Base-by-base conservation (phyloP, 2,329 filamentous ascomycete species). In the Pseudocercospora ulei region DNA sequence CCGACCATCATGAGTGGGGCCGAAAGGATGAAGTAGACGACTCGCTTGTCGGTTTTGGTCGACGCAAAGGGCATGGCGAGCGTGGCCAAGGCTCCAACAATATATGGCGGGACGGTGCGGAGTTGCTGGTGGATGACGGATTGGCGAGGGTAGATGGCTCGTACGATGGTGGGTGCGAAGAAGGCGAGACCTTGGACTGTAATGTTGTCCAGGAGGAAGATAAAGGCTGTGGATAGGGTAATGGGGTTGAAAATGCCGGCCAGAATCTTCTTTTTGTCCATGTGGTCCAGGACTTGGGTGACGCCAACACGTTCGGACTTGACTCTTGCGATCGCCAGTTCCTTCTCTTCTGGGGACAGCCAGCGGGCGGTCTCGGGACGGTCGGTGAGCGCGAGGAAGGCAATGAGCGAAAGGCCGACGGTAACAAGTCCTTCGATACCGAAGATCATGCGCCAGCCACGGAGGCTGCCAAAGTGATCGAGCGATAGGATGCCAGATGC, bases 161-260 rank as follows among this genome's bases (percentile, higher is more conserved):
- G 61, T 26, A 84, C 76, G 45, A 85, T 82, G 0, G 78, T 83
- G 0, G 80, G 80, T 0, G 70, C 63, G 58, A 82, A 82, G 65
- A 82, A 81, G 1, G 75, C 75, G 3, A 83, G 64, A 3, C 78
- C 78, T 54, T 82, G 76, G 2, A 82, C 78, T 0, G 78, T 82
- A 54, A 83, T 72, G 60, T 80, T 80, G 65, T 78, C 67, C 39
- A 80, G 67, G 0, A 78, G 60, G 61, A 80, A 79, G 49, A 78
- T 69, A 47, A 76, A 62, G 0, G 72, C 57, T 0, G 70, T 77
- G 5, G 60, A 60, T 0, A 80, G 50, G 0, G 74, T 76, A 22
- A 80, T 68, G 0, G 80, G 80, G 48, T 68, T 76, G 55, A 75
- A 69, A 47, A 82, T 75, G 5, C 79, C 80, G 3, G 67, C 66